A percentile compares a stretch with the other conserved stretches of the same genome.
phyloP scores from a whole-genome alignment of 169 alveolate genomes.

The Plasmodium falciparum region DNA sequence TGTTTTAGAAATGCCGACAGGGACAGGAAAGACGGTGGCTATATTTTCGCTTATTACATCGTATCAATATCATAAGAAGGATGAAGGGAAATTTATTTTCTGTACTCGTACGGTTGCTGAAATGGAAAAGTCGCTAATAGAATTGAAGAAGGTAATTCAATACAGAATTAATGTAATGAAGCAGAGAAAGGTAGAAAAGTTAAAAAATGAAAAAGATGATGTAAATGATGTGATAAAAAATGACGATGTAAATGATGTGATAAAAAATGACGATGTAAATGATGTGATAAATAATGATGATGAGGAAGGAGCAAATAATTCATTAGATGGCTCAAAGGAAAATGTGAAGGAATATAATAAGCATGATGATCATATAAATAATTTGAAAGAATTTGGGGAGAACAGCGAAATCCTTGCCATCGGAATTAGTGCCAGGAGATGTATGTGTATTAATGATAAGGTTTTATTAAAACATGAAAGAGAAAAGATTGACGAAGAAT shows the following conservation, averaged over 20 bases:
- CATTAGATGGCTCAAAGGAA: background rate
- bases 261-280: background rate
- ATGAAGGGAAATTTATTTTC: constrained; percentile 89
- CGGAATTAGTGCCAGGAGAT: constrained; percentile 46
- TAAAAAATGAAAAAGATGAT: constrained; percentile 59
- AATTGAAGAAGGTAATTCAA: constrained; percentile 91
- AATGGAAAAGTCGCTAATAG: constrained; percentile 98
- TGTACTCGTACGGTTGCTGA: constrained; percentile 98
- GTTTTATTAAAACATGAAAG: constrained; percentile 49
- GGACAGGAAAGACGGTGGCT: constrained; percentile 99
- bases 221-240: background rate
- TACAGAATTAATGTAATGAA: constrained; percentile 80
- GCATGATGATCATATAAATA: background rate
- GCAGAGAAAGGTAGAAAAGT: constrained; percentile 74
- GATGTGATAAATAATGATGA: background rate
- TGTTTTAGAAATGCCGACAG: constrained; percentile 98
- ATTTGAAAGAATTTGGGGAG: background rate
- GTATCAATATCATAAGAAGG: constrained; percentile 92
- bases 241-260: constrained; percentile 1
- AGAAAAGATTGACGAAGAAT: constrained; percentile 52
- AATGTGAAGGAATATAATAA: background rate
- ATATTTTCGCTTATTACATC: constrained; percentile 93
- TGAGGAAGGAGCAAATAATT: background rate
- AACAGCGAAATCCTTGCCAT: constrained; percentile 29
- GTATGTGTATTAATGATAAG: constrained; percentile 74